Evolutionary conservation across 495 filamentous ascomycete species (phyloP).

Genomic region (Hypoxylon subgilvum): DNA sequence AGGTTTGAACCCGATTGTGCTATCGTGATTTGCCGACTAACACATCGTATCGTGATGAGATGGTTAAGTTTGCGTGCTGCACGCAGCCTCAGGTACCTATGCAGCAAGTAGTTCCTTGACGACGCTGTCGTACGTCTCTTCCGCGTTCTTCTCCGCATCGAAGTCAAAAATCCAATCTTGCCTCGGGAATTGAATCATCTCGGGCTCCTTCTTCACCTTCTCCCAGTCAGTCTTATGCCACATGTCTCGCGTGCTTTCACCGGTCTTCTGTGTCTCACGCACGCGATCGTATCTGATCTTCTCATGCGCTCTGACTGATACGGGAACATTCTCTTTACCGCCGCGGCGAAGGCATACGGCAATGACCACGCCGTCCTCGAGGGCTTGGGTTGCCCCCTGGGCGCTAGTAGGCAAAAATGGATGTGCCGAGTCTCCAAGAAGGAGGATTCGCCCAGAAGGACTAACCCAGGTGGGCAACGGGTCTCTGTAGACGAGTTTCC

Average conservation of each 20-base stretch:
- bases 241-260: conserved; percentile 59
- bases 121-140: conserved; percentile 56
- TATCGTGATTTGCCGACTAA: too few relatives aligned
- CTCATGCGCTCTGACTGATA: conserved; percentile 56
- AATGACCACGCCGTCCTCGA: conserved; percentile 68
- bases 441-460: conserved; percentile 59
- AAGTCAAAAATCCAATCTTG: conserved; percentile 65
- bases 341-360: conserved; percentile 62
- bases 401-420: conserved; percentile 68
- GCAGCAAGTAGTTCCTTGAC: conserved; percentile 37
- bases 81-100: too few relatives aligned
- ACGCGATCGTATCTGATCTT: conserved; percentile 59
- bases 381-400: conserved; percentile 68
- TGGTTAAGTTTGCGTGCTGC: too few relatives aligned
- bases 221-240: conserved; percentile 65
- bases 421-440: conserved; percentile 69
- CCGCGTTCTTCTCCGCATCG: conserved; percentile 62
- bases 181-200: conserved; percentile 59
- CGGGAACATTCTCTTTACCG: conserved; percentile 57
- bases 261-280: conserved; percentile 57
- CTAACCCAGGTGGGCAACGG: conserved; percentile 68
- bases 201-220: conserved; percentile 56
- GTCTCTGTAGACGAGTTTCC: conserved; percentile 72
- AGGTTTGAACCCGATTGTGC: too few relatives aligned
- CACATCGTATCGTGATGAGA: too few relatives aligned